Conservation (phyloP, 2,329 filamentous ascomycete genomes). For the Calonectria crousiana region DNA sequence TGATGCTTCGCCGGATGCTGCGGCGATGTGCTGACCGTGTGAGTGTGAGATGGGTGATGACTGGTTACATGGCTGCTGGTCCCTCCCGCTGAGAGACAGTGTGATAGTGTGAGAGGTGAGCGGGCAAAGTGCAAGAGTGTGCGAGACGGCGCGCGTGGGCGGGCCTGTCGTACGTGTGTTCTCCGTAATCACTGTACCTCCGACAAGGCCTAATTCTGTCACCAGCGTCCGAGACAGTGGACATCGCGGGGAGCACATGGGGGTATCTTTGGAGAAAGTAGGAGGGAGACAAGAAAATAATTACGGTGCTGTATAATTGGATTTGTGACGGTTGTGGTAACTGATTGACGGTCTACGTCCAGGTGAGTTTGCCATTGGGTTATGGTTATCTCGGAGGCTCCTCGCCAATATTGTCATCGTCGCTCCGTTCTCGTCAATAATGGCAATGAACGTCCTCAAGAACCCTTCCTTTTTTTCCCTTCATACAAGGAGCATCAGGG, state of each 20-base stretch:
- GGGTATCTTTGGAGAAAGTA: not conserved
- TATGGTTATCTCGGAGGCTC: not conserved
- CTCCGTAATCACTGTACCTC: conserved; percentile 22
- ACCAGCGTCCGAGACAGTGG: conserved; percentile 16
- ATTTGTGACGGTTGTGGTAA: not conserved
- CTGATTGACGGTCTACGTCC: not conserved
- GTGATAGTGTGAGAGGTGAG: conserved; percentile 7
- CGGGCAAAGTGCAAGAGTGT: conserved; percentile 9
- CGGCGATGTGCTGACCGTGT: conserved; percentile 12
- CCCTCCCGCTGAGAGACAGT: not conserved
- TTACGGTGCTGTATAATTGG: not conserved
- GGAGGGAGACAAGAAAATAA: not conserved
- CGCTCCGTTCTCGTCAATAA: not conserved
- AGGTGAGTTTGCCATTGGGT: not conserved
- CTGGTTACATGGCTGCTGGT: not conserved
- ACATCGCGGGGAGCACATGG: conserved; percentile 7
- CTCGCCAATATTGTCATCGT: not conserved
- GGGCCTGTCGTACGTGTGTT: conserved; percentile 20
- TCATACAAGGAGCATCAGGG: conserved; percentile 4
- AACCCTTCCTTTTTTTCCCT: not conserved
- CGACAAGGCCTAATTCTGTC: conserved; percentile 18
- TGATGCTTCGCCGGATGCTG: conserved; percentile 13
- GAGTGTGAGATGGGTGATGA: not conserved
- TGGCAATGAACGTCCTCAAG: not conserved
- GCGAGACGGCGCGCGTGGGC: conserved; percentile 5